Evolutionary conservation across 2,329 filamentous ascomycete species (phyloP).

Genomic region (Trichoderma harzianum): DNA sequence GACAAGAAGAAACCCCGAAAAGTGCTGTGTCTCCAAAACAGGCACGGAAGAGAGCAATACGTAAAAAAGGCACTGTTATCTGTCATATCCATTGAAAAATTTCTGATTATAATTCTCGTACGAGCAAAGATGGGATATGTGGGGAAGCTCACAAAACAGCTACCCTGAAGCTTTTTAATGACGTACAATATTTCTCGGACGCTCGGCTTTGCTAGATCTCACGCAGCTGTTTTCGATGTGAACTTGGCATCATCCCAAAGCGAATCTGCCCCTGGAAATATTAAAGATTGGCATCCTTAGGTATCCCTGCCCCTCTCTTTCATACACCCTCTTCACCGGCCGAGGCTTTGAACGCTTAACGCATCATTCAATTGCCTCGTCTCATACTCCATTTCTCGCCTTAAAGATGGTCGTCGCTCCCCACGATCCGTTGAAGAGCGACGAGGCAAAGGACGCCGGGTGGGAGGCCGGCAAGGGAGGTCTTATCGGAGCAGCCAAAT

Average conservation of each 20-base stretch:
- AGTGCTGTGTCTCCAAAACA: neutral
- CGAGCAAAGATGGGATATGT: neutral
- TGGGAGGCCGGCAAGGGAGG: conserved; percentile 70
- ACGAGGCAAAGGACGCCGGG: conserved; percentile 66
- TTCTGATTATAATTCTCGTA: neutral
- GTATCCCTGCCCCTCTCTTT: neutral
- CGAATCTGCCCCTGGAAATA: neutral
- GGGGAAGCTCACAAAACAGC: conserved; percentile 4
- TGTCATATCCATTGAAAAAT: neutral
- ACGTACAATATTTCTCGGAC: conserved; percentile 12
- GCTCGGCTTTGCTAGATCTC: conserved; percentile 5
- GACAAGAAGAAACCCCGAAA: neutral
- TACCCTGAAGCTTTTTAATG: conserved; percentile 19
- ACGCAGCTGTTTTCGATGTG: neutral
- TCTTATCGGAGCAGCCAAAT: conserved; percentile 64
- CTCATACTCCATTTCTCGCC: neutral
- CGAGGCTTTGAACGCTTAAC: neutral
- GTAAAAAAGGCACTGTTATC: neutral
- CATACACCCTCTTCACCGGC: neutral
- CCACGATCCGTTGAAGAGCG: conserved; percentile 58
- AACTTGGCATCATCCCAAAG: neutral
- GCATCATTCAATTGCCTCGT: neutral
- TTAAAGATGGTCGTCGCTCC: neutral
- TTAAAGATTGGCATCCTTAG: neutral
- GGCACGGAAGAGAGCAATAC: neutral